phyloP scores from a whole-genome alignment of 305 asterid genomes.

The Ruellia speciosa region DNA sequence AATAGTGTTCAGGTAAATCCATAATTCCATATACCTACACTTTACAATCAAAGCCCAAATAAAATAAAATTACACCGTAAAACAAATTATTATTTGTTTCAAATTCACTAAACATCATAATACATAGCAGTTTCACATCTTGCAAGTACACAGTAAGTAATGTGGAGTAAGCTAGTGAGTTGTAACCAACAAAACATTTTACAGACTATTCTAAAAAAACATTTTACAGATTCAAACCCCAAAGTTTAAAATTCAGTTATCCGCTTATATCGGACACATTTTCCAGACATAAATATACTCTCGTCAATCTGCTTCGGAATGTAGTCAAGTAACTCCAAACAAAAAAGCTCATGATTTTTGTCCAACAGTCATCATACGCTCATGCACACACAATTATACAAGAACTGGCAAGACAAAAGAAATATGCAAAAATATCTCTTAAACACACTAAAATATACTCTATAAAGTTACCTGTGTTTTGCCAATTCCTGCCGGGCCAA shows the following conservation, averaged over 20 bases:
- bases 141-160: neutral
- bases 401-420: neutral
- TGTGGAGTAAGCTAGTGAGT: neutral
- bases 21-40: no score
- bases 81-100: no score
- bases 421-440: neutral
- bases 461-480: slow-evolving; percentile 59
- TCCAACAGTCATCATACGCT: neutral
- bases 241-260: neutral
- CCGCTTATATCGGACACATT: neutral
- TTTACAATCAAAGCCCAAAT: no score
- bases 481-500: slow-evolving; percentile 95
- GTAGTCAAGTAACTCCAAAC: neutral
- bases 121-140: neutral
- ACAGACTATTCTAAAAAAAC: neutral
- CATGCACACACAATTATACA: neutral
- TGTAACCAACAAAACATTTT: neutral
- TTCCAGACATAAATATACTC: neutral
- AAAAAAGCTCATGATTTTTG: neutral
- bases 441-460: neutral
- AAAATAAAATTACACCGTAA: no score
- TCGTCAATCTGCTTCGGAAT: neutral
- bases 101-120: no score
- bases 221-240: neutral
- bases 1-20: no score